Evolutionary conservation across 129 eudicot genomes (phyloP), one percentile per base, ranked within the genome.

Genomic region (Gnaphalium uliginosum): DNA sequence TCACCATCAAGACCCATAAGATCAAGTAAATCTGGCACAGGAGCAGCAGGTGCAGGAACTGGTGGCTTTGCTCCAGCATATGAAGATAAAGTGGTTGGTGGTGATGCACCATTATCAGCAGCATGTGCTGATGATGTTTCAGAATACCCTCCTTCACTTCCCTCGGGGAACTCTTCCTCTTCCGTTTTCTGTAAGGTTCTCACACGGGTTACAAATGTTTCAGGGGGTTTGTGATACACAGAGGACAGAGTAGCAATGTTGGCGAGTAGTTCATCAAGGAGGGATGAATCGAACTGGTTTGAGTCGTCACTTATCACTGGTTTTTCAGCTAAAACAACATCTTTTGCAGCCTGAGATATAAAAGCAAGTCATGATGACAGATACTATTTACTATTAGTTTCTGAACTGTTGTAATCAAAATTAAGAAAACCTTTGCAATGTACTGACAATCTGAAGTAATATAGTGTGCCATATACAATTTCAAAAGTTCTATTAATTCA

Each of bases 251-350:
- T 90, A 59, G 96, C 97, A 78, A 93, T 85, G 85, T 93, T 93
- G 75, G 97, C 88, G 43, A 93, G 88, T 73, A 93, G 93, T 83
- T 93, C 97, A 61, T 90, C 98, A 39, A 93, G 96, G 77, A 90
- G 96, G 76, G 97, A 90, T 68, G 97, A 80, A 46, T 93, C 98
- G 30, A 88, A 89, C 60, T 85, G 97, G 84, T 93, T 93, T 21
- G 98, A 93, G 85, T 93, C 93, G 23, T 93, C 98, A 81, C 93
- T 88, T 59, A 90, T 93, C 83, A 93, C 97, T 4, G 98, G 97
- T 83, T 90, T 93, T 79, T 93, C 97, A 54, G 98, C 98, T 71
- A 93, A 81, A 46, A 93, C 97, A 23, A 93, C 98, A 76, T 93
- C 98, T 81, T 93, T 93, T 27, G 97, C 98, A 46, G 98, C 98